A percentile compares a stretch with the other conserved stretches of the same genome.
phyloP scores from a whole-genome alignment of 805 yeast genomes.

The Ogataea trehalophila region DNA sequence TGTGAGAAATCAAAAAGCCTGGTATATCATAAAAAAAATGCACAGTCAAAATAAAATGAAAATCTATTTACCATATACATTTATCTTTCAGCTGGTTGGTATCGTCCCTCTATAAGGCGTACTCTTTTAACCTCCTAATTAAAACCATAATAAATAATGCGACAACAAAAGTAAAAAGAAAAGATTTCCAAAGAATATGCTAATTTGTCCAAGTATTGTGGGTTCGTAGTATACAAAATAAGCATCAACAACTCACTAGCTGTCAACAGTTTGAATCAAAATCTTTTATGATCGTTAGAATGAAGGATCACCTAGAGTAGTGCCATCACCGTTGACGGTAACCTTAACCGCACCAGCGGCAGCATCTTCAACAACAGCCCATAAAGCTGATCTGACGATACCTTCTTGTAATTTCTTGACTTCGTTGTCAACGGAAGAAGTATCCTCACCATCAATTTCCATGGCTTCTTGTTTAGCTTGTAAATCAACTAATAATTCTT shows the following conservation, averaged over 20 bases:
- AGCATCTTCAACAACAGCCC: conserved; percentile 65
- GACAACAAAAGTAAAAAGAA: too few relatives aligned
- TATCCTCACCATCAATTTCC: conserved; percentile 41
- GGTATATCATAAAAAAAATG: too few relatives aligned
- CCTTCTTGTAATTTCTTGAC: conserved; percentile 23
- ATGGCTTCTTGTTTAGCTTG: conserved; percentile 46
- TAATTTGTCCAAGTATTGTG: too few relatives aligned
- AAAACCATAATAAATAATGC: too few relatives aligned
- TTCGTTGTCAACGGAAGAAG: conserved; percentile 19
- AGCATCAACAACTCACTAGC: too few relatives aligned
- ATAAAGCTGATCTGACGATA: conserved; percentile 58
- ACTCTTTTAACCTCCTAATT: too few relatives aligned
- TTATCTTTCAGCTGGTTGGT: not conserved
- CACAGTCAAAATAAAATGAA: too few relatives aligned
- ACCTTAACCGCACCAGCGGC: conserved; percentile 40
- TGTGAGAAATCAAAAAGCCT: too few relatives aligned
- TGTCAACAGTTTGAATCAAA: not conserved
- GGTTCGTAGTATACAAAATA: too few relatives aligned
- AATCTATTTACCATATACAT: not conserved
- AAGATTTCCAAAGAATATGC: too few relatives aligned
- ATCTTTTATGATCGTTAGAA: conserved; percentile 27
- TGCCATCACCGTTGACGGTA: conserved; percentile 56
- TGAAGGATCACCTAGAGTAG: conserved; percentile 75
- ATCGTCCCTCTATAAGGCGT: too few relatives aligned
- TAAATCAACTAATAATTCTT: conserved; percentile 42